Base-by-base conservation (phyloP, 371 early-diverging fungal genomes). In the Zychaea mexicana region DNA sequence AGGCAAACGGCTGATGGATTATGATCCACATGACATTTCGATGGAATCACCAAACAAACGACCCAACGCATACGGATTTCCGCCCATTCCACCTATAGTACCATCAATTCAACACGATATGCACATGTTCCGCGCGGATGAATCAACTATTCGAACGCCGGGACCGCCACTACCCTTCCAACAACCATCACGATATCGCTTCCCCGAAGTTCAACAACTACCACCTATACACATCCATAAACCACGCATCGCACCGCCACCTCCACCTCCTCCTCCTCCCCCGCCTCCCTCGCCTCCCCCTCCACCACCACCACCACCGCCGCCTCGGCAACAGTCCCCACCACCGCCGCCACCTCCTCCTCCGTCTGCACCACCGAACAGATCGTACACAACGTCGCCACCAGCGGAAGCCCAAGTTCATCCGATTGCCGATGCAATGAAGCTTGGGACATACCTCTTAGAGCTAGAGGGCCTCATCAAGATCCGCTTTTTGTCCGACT, bases 391-490 rank as follows among this genome's bases (percentile, higher is more conserved):
- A 19, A 42, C 55, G 7, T 9, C 38, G 10, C 46, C 28, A 30
- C 21, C 65, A 15, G 15, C 54, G 10, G 49, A 42, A 39, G 9
- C 36, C 32, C 59, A 39, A 38, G 52, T 57, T n/a, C 47, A 52
- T 17, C 22, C 49, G 9, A 62, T 17, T 8, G 52, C 52, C 21
- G 64, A 62, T 24, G 52, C 59, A 15, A 56, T 47, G 36, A 45
- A 65, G 15, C 33, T 71, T 12, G 53, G 60, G 12, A 54, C 38
- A 0, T 66, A 64, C 8, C 52, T 76, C 2, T 24, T 38, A 1
- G 69, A 70, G 3, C 52, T 73, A 0, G 67, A 72, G 47, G 62
- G 62, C 39, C 57, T 76, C 6, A 57, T 76, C 28, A 65, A 69
- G 22, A 19, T 72, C 17, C 65, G 74, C 2, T 27, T 77, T 1